Evolutionary conservation across 2,329 filamentous ascomycete species (phyloP).

Genomic region (Trichoderma lentiforme): DNA sequence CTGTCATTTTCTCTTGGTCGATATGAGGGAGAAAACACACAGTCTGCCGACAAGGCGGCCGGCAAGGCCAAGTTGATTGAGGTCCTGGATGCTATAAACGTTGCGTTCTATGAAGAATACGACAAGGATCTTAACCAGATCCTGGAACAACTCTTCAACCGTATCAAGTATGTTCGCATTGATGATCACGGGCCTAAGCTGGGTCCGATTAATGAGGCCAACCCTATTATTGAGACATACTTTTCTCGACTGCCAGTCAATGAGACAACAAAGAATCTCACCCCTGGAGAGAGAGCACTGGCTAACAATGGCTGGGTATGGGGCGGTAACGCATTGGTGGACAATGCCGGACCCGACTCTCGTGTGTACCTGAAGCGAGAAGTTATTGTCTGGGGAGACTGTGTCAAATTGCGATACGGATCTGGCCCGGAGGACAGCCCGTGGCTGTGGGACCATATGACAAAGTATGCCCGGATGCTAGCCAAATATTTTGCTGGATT

Average conservation of each 20-base stretch:
- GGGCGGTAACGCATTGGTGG: constrained; percentile 90
- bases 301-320: constrained; percentile 99
- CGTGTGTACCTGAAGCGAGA: constrained; percentile 93
- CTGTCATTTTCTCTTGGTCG: constrained; percentile 50
- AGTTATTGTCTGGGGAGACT: constrained; percentile 98
- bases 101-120: constrained; percentile 89
- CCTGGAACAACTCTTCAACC: constrained; percentile 86
- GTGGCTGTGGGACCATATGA: constrained; percentile 95
- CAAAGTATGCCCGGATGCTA: constrained; percentile 83
- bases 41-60: constrained; percentile 47
- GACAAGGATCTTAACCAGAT: constrained; percentile 79
- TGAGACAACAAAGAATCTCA: constrained; percentile 71
- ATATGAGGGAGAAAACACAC: constrained; percentile 49
- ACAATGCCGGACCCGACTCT: constrained; percentile 87
- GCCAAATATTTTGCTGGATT: constrained; percentile 94
- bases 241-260: constrained; percentile 87
- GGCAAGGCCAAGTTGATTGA: constrained; percentile 54
- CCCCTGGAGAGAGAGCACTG: constrained; percentile 71
- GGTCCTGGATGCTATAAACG: constrained; percentile 79
- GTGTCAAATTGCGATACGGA: constrained; percentile 94
- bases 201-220: constrained; percentile 72
- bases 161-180: constrained; percentile 91
- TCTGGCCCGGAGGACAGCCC: constrained; percentile 77
- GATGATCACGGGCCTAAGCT: constrained; percentile 86
- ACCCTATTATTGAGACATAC: constrained; percentile 87